Base-by-base conservation (phyloP, 129 eudicot species). In the Ambrosia artemisiifolia region DNA sequence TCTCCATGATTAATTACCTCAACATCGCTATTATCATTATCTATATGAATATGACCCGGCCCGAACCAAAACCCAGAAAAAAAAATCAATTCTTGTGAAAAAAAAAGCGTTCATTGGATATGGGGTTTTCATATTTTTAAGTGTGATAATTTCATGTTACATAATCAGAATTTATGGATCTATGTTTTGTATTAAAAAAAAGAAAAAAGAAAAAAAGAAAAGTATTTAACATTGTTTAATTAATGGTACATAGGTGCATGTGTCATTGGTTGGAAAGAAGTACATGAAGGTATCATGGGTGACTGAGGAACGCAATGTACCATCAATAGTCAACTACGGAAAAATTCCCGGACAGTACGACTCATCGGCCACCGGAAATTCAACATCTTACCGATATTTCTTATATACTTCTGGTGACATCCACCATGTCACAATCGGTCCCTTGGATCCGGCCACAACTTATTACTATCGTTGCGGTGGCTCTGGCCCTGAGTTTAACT, bases 401-500 rank as follows among this genome's bases (percentile, higher is more conserved):
- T 34, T 82, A 18, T 92, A 92, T 53, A 75, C 17, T 1, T 92
- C 98, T 5, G 96, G 95, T 3, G 40, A 67, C 61, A 87, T 88
- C 46, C 96, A 92, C 80, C 91, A 92, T 32, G 89, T 83, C 35
- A 74, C 57, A 2, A 89, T 92, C 60, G 98, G 98, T 5, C 98
- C 98, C 0, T 71, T 92, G 71, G 84, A 85, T 55, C 88, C 89
- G 3, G 76, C 73, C 70, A 92, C 98, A 0, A 82, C 67, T 0
- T 92, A 92, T 71, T 86, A 92, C 79, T 92, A 92, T 69, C 73
- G 86, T 4, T 92, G 98, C 51, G 86, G 98, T 82, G 88, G 91
- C 35, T 50, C 70, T 2, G 96, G 88, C 3, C 89, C 85, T 12
- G 94, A 88, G 79, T 89, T 83, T 65, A 79, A 65, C 65, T 88